Percentiles rank a stretch among this genome's conserved stretches.
Conservation (phyloP, 805 yeast genomes). For the Debaryomyces tyrocola region DNA sequence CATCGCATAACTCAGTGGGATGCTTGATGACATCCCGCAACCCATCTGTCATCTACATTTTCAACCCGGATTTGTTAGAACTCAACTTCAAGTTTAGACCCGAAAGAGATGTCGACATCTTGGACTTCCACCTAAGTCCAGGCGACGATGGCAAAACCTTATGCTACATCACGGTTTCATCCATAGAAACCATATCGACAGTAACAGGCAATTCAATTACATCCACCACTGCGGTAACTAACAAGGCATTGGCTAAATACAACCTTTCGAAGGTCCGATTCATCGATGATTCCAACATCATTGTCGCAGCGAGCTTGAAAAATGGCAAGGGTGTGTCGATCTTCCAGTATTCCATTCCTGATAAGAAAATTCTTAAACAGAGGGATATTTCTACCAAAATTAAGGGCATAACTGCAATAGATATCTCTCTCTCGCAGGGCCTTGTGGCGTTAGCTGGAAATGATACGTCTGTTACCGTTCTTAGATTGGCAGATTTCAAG, state of each 20-base stretch:
- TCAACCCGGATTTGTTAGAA: constrained; percentile 56
- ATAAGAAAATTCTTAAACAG: constrained; percentile 43
- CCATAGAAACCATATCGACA: constrained; percentile 53
- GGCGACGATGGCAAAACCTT: constrained; percentile 57
- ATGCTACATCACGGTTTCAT: constrained; percentile 57
- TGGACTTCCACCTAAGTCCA: constrained; percentile 67
- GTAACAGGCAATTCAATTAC: constrained; percentile 42
- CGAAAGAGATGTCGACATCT: constrained; percentile 47
- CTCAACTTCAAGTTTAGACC: constrained; percentile 56
- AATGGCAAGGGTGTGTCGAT: constrained; percentile 40
- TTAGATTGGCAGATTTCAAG: constrained; percentile 52
- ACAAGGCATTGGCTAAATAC: constrained; percentile 22
- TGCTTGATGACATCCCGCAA: constrained; percentile 66
- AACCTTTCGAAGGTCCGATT: constrained; percentile 46
- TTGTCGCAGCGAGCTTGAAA: constrained; percentile 32
- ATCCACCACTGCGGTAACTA: constrained; percentile 15
- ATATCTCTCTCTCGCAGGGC: constrained; percentile 41
- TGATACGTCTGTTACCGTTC: constrained; percentile 65
- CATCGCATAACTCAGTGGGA: constrained; percentile 61
- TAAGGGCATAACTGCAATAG: constrained; percentile 55
- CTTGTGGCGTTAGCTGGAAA: constrained; percentile 60
- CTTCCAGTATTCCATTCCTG: constrained; percentile 43
- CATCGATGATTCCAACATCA: constrained; percentile 30
- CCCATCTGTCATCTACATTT: constrained; percentile 63
- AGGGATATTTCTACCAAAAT: constrained; percentile 46